These are phyloP conservation scores for Colletotrichum agaves DNA, from an alignment of 2,329 filamentous ascomycete genomes.

Conservation along the genomic window DNA sequence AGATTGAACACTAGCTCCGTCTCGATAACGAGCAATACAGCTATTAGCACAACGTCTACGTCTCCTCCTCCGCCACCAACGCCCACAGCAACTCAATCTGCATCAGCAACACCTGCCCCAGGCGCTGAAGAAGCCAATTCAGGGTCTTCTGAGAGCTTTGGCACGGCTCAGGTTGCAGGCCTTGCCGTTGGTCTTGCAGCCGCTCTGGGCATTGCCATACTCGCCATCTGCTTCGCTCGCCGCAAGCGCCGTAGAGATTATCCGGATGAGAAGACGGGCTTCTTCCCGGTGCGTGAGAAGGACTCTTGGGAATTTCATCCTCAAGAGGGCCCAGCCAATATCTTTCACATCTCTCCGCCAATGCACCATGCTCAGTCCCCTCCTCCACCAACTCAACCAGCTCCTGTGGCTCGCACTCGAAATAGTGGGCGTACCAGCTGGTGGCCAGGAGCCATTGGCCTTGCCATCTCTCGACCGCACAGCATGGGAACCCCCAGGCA, in stretches of 20 bases:
- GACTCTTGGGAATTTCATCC: conserved; percentile 48
- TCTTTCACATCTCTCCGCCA: conserved; percentile 56
- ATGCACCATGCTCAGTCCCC: conserved; percentile 44
- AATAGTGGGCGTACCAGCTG: conserved; percentile 41
- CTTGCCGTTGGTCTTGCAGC: conserved; percentile 36
- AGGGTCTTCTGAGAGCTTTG: conserved; percentile 20
- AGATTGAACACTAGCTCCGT: conserved; percentile 6
- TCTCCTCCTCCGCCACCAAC: conserved; percentile 23
- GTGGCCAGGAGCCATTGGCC: conserved; percentile 54
- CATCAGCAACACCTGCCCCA: conserved; percentile 19
- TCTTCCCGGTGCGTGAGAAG: conserved; percentile 51
- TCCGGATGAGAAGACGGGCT: conserved; percentile 50
- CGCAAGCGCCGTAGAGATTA: conserved; percentile 54
- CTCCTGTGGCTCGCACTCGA: conserved; percentile 26
- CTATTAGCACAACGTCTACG: background rate
- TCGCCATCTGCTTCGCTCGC: conserved; percentile 58
- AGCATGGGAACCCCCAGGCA: conserved; percentile 38
- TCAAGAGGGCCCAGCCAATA: conserved; percentile 37
- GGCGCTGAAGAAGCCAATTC: conserved; percentile 27
- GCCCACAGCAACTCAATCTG: conserved; percentile 13
- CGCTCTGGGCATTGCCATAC: conserved; percentile 54
- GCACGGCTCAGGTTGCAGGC: conserved; percentile 35
- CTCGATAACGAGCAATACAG: conserved; percentile 33
- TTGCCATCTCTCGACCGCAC: conserved; percentile 54
- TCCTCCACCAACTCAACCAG: conserved; percentile 31